Base-by-base conservation (phyloP, 1,284 basidiomycete genomes). In the Cystobasidium slooffiae region DNA sequence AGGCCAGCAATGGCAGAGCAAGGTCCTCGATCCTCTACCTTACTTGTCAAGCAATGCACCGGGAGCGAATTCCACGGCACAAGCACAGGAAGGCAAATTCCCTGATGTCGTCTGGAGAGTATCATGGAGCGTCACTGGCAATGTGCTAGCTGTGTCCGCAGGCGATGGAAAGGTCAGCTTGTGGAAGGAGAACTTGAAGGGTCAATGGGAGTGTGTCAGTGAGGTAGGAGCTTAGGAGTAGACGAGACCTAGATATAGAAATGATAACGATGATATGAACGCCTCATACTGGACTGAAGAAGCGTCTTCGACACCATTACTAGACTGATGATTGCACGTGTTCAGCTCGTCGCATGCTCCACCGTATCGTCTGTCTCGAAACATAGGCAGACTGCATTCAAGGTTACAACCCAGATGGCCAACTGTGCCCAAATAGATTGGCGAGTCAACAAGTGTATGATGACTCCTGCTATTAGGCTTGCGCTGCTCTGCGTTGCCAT, bases 171-270 rank as follows among this genome's bases (percentile, higher is more conserved):
- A 97, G 84, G 94, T 99, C 41, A 94, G 91, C 14, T 85, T 99
- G 68, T 99, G 95, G 96, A 99, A 99, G 85, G 96, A 99, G 85
- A 96, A 93, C 82, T 84, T 97, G 80, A 94, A 93, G 82, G 91
- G 93, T 22, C 85, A 87, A 24, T 99, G 96, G 93, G 96, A 98
- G 83, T 96, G 94, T 82, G 93, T 98, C 72, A 94, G 91, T 81
- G 93, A 96, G 80, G 90, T 95, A 86, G 56, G 56, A 31, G 72
- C 72, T 14, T 74, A 51, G 49, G 18, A 31, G 53, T 53, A 22
- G 24, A 39, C 31, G 7, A 14, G n/a, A 2, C 58, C 1, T 47
- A 37, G 31, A 14, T 46, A 52, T 37, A 47, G 46, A 43, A 39
- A 18, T 39, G 63, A 51, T 10, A 65, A 10, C 16, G 39, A 37